phyloP scores from a whole-genome alignment of 345 rosid species.

The Kernera saxatilis region DNA sequence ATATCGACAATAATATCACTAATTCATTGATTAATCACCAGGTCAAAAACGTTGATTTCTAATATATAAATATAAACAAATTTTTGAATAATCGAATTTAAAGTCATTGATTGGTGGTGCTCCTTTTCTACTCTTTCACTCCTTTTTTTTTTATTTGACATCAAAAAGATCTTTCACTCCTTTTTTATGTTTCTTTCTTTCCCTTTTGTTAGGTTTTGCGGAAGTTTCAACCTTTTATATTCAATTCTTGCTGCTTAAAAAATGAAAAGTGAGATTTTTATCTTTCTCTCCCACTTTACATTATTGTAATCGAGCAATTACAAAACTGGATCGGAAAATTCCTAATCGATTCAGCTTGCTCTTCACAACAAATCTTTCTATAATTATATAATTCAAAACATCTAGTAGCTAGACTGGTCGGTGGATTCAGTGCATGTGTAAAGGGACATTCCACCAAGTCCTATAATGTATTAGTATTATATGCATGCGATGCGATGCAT shows the following conservation, averaged over 20 bases:
- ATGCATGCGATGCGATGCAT: constrained; percentile 1
- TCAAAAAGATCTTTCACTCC: constrained; percentile 11
- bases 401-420: neutral
- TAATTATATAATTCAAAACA: neutral
- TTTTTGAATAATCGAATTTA: neutral
- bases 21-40: too few species aligned
- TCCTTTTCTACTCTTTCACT: neutral
- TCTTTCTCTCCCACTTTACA: neutral
- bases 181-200: neutral
- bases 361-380: neutral
- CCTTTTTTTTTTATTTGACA: too few species aligned
- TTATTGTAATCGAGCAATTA: neutral
- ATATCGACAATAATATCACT: too few species aligned
- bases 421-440: constrained; percentile 18
- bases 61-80: neutral
- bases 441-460: neutral
- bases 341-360: constrained; percentile 9
- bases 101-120: neutral
- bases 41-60: too few species aligned
- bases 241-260: neutral
- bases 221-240: constrained; percentile 7
- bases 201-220: neutral
- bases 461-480: neutral
- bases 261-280: neutral
- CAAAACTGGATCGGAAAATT: neutral